Conservation (phyloP, 768 basidiomycete genomes). For the Phaeotremella skinneri region DNA sequence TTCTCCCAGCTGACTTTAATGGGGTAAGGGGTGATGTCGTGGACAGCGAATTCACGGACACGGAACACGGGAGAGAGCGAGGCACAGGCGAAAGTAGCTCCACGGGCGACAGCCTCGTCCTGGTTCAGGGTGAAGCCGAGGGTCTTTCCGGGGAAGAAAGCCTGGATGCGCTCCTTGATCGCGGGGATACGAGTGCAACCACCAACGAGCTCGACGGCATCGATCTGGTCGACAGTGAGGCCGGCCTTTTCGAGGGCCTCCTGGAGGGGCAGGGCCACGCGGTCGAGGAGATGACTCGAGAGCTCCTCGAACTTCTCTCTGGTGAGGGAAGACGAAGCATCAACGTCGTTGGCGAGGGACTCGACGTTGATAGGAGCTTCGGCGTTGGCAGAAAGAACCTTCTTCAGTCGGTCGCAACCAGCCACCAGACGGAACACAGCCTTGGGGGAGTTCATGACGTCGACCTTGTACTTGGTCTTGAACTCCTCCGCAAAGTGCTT, state of each 20-base stretch:
- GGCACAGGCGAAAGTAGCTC: slow-evolving; percentile 94
- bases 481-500: slow-evolving; percentile 86
- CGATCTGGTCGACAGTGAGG: slow-evolving; percentile 77
- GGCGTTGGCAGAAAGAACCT: slow-evolving; percentile 88
- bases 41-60: slow-evolving; percentile 87
- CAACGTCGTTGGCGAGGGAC: slow-evolving; percentile 92
- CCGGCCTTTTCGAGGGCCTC: slow-evolving; percentile 77
- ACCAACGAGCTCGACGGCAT: slow-evolving; percentile 88
- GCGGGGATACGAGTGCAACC: slow-evolving; percentile 90
- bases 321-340: slow-evolving; percentile 78
- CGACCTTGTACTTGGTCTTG: slow-evolving; percentile 96
- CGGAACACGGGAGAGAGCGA: slow-evolving; percentile 97
- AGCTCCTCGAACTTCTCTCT: slow-evolving; percentile 81
- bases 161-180: slow-evolving; percentile 80
- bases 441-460: slow-evolving; percentile 85
- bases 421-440: slow-evolving; percentile 85
- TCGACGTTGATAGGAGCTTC: slow-evolving; percentile 90
- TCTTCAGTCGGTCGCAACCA: slow-evolving; percentile 92
- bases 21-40: slow-evolving; percentile 81
- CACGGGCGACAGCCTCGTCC: slow-evolving; percentile 94
- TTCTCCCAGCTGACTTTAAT: slow-evolving; percentile 87
- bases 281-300: slow-evolving; percentile 70
- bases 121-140: slow-evolving; percentile 93
- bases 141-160: slow-evolving; percentile 74
- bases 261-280: slow-evolving; percentile 71